Conservation (phyloP, 1,284 basidiomycete species). For the Rhodotorula sp. region DNA sequence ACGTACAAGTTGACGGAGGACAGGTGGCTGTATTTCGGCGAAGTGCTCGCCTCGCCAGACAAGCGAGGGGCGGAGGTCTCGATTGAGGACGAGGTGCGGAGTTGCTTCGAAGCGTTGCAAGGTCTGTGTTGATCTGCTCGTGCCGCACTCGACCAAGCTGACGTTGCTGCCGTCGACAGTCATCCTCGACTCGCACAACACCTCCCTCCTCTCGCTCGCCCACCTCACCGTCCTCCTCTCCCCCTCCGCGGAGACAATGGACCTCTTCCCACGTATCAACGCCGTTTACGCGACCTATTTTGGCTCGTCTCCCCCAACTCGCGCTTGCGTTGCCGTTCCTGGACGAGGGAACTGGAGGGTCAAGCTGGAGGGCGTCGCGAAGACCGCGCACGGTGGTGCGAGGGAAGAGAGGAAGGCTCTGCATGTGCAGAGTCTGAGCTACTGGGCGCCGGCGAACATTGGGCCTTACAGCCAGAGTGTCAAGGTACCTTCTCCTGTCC, state of each 20-base stretch:
- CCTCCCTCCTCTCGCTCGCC: conserved; percentile 60
- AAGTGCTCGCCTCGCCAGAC: not conserved
- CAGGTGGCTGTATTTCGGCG: conserved; percentile 24
- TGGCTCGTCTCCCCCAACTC: conserved; percentile 84
- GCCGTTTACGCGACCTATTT: conserved; percentile 75
- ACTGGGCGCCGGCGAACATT: conserved; percentile 99
- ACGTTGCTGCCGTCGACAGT: conserved; percentile 50
- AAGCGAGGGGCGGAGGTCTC: not conserved
- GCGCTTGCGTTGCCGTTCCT: conserved; percentile 78
- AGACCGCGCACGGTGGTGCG: conserved; percentile 48
- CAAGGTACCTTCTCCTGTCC: conserved; percentile 31
- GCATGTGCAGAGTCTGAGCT: conserved; percentile 92
- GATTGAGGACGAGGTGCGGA: conserved; percentile 30
- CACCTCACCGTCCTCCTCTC: conserved; percentile 83
- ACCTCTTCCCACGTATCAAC: conserved; percentile 71
- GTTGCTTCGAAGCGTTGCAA: conserved; percentile 49
- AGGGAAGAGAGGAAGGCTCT: conserved; percentile 60
- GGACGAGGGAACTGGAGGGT: conserved; percentile 51
- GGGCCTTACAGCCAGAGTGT: conserved; percentile 97
- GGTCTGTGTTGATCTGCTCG: conserved; percentile 50
- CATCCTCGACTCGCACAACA: conserved; percentile 55
- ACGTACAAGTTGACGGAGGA: not conserved
- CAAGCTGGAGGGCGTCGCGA: conserved; percentile 71
- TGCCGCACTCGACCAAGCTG: not conserved
- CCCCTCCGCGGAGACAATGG: conserved; percentile 57